Conservation (phyloP, 176 grass and related monocot genomes). For the Tillandsia leiboldiana region DNA sequence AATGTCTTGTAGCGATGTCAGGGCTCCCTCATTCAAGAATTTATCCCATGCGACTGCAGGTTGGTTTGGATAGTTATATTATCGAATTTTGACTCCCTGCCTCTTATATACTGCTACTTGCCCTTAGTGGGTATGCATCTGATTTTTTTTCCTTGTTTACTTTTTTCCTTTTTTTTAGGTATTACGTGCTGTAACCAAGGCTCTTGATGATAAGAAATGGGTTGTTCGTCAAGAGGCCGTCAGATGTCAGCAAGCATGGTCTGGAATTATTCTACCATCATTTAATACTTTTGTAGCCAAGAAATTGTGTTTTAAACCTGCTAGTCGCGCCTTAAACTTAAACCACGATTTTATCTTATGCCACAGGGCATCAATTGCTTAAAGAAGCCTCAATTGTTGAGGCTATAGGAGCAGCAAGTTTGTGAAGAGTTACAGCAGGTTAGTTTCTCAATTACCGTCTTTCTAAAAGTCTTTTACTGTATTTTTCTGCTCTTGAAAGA, state of each 20-base stretch:
- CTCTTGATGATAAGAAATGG: conserved; percentile 82
- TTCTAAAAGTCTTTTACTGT: background rate
- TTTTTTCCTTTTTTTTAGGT: conserved; percentile 29
- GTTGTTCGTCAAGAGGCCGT: conserved; percentile 75
- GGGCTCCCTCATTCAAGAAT: conserved; percentile 78
- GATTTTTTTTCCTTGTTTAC: background rate
- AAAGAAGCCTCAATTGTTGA: conserved; percentile 14
- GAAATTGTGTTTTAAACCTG: conserved; percentile 11
- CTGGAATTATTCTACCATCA: conserved; percentile 9
- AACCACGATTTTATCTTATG: conserved; percentile 2
- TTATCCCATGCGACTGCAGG: conserved; percentile 66
- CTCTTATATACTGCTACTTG: background rate
- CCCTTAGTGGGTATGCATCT: too few relatives aligned
- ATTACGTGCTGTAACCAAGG: conserved; percentile 53
- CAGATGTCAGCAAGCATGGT: conserved; percentile 83
- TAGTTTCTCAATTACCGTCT: background rate
- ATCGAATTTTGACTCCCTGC: background rate
- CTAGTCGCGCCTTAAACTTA: conserved; percentile 15
- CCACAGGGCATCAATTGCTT: conserved; percentile 49
- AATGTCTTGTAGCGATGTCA: conserved; percentile 78
- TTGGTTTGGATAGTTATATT: conserved; percentile 22
- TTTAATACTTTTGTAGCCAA: background rate
- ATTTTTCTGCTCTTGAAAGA: too few relatives aligned
- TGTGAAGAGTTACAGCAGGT: background rate
- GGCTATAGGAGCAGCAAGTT: background rate